Percentiles rank a stretch among this genome's conserved stretches.
These are phyloP conservation scores for Dioscorea cayenensis DNA, from an alignment of 116 monocot species.

Conservation along the genomic window DNA sequence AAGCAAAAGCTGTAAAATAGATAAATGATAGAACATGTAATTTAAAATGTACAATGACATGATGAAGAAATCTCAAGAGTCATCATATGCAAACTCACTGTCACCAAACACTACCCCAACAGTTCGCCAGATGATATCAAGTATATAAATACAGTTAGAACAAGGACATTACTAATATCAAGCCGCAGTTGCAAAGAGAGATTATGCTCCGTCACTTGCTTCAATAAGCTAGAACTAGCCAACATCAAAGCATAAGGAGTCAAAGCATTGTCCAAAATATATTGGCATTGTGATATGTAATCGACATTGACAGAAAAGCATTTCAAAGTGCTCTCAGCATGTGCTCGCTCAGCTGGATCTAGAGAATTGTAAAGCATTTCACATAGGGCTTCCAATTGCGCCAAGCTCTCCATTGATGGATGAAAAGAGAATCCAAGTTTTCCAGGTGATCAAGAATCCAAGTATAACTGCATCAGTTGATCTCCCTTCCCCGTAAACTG, in stretches of 20 bases:
- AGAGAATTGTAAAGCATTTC: constrained; percentile 98
- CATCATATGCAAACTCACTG: not conserved
- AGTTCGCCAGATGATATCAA: not conserved
- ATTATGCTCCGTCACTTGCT: constrained; percentile 95
- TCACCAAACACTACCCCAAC: not conserved
- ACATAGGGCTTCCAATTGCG: constrained; percentile 92
- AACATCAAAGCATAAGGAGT: constrained; percentile 99
- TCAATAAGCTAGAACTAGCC: constrained; percentile 97
- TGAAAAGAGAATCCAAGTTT: constrained; percentile 24
- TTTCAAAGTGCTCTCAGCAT: constrained; percentile 89
- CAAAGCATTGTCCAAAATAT: constrained; percentile 97
- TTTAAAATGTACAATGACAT: not conserved
- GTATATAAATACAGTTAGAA: constrained; percentile 2
- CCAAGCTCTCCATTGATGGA: constrained; percentile 79
- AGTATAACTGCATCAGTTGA: constrained; percentile 39
- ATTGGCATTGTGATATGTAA: constrained; percentile 97
- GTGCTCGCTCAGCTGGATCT: constrained; percentile 89
- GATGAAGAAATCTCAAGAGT: not conserved
- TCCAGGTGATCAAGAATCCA: constrained; percentile 44
- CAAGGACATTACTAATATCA: constrained; percentile 91
- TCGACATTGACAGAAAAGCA: constrained; percentile 95
- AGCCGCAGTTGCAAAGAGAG: constrained; percentile 90
- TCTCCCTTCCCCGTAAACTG: constrained; percentile 39
- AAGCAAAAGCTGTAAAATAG: too few relatives aligned
- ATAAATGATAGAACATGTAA: too few relatives aligned